These are phyloP conservation scores for Beta lomatogona DNA, from an alignment of 179 eudicot genomes.

Conservation along the genomic window DNA sequence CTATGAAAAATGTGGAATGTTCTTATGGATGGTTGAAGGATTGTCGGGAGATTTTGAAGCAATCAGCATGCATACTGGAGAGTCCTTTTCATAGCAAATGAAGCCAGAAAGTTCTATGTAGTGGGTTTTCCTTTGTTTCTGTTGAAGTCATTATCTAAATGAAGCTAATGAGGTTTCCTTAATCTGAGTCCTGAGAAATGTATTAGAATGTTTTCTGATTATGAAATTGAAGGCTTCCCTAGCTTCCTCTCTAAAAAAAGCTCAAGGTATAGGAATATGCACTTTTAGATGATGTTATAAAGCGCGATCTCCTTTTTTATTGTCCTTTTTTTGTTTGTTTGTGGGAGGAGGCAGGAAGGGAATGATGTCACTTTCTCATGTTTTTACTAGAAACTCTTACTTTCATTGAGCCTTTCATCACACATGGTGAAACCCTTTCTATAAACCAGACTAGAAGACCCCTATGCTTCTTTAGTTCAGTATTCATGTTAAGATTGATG, in stretches of 20 bases:
- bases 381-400: not conserved
- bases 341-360: not conserved
- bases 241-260: not conserved
- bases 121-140: not conserved
- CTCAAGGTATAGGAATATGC: not conserved
- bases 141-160: not conserved
- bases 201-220: no score
- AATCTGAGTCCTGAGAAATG: no score
- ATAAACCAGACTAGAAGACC: not conserved
- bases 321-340: no score
- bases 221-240: not conserved
- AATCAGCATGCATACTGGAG: not conserved
- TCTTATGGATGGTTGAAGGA: not conserved
- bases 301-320: no score
- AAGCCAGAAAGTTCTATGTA: not conserved
- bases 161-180: not conserved
- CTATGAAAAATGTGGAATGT: not conserved
- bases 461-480: not conserved
- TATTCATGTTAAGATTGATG: no score
- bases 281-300: not conserved
- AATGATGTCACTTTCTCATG: not conserved
- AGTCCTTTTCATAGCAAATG: not conserved
- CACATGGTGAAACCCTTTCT: not conserved
- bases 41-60: not conserved
- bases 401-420: not conserved